Evolutionary conservation across 768 basidiomycete genomes (phyloP).

Genomic region (Lactarius hengduanensis): DNA sequence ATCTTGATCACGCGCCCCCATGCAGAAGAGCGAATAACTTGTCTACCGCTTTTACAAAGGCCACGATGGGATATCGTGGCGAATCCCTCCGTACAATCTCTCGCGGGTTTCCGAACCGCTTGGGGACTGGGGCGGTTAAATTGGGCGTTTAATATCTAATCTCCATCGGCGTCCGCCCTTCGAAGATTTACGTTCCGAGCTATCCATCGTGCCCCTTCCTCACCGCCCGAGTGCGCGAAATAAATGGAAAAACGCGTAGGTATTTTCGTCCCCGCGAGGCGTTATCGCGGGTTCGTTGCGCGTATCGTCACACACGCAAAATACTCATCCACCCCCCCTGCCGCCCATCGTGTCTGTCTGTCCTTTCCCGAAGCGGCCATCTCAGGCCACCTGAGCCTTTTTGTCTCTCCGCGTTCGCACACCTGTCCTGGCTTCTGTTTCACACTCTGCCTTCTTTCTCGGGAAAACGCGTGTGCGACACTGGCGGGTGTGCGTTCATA

Average conservation of each 20-base stretch:
- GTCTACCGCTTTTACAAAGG: not conserved
- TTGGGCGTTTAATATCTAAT: not conserved
- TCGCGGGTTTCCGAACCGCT: not conserved
- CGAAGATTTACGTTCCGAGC: constrained; percentile 15
- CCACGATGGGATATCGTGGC: not conserved
- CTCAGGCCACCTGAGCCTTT: not conserved
- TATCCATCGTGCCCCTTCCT: not conserved
- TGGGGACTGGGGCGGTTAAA: not conserved
- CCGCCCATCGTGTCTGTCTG: not conserved
- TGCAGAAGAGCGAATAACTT: not conserved
- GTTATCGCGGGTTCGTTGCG: not conserved
- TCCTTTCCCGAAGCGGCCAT: not conserved
- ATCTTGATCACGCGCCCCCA: not conserved
- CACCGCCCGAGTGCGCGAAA: not conserved
- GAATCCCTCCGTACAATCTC: not conserved
- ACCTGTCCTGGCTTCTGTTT: not conserved
- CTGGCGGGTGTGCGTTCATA: not conserved
- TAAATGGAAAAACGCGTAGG: not conserved
- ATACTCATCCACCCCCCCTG: not conserved
- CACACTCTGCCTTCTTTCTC: constrained; percentile 3
- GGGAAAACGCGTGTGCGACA: not conserved
- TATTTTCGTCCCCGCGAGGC: not conserved
- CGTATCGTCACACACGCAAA: not conserved
- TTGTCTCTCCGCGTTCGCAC: not conserved
- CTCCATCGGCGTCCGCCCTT: not conserved